These are phyloP conservation scores for Lophiotrema nucula DNA, from an alignment of 495 filamentous ascomycete genomes.

Conservation along the genomic window DNA sequence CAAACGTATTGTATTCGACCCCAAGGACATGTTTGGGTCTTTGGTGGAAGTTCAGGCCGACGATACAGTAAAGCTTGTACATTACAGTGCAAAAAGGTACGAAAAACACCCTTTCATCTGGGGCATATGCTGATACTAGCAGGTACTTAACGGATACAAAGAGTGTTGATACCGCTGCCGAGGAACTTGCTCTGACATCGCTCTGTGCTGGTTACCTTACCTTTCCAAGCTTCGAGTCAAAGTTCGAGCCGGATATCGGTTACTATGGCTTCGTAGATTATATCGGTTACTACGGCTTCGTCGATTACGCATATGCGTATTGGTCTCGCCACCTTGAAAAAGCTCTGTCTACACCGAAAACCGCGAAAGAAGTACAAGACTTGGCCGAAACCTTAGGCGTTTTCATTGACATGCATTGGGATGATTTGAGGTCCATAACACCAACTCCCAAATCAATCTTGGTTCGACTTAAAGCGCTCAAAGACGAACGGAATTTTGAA, in stretches of 20 bases:
- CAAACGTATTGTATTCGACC: conserved; percentile 32
- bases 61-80: neutral
- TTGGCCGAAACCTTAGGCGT: neutral
- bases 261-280: conserved; percentile 10
- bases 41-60: conserved; percentile 33
- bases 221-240: neutral
- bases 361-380: neutral
- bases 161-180: neutral
- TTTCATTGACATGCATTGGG: neutral
- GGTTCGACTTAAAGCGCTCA: neutral
- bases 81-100: conserved; percentile 1
- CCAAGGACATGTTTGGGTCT: conserved; percentile 48
- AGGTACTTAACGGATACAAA: neutral
- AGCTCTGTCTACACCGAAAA: neutral
- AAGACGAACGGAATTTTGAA: neutral
- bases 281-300: conserved; percentile 7
- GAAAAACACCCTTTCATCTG: neutral
- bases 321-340: neutral
- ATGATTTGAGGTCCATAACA: too few relatives aligned
- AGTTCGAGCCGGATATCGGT: neutral
- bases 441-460: too few relatives aligned
- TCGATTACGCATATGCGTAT: conserved; percentile 4
- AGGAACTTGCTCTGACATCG: neutral
- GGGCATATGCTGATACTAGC: neutral
- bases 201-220: neutral